Conservation (phyloP, 2,329 filamentous ascomycete species). For the Seiridium cupressi region DNA sequence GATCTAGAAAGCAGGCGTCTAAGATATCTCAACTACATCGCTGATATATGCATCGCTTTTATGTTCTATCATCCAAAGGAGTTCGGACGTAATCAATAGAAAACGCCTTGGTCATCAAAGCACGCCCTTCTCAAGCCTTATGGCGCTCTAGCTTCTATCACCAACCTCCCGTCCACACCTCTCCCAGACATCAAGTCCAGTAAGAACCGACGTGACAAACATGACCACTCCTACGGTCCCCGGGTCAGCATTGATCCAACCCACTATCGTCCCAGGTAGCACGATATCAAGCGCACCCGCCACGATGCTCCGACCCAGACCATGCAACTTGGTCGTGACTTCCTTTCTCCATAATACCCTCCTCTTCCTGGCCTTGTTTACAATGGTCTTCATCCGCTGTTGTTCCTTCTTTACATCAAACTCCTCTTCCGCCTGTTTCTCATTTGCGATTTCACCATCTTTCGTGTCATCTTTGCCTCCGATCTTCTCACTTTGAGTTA, state of each 20-base stretch:
- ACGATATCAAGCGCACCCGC: constrained; percentile 61
- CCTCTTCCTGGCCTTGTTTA: constrained; percentile 30
- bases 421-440: background rate
- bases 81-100: no score
- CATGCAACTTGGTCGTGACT: constrained; percentile 25
- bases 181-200: constrained; percentile 61
- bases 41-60: no score
- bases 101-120: no score
- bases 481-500: constrained; percentile 17
- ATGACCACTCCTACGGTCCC: constrained; percentile 57
- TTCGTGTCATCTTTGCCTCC: constrained; percentile 14
- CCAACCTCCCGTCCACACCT: constrained; percentile 34
- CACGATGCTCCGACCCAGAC: constrained; percentile 46
- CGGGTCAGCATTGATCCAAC: constrained; percentile 54
- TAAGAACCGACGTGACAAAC: constrained; percentile 61
- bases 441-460: constrained; percentile 4
- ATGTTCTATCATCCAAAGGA: no score
- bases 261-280: constrained; percentile 58
- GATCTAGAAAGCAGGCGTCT: no score
- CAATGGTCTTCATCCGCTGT: constrained; percentile 31
- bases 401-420: constrained; percentile 28
- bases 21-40: no score
- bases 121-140: no score
- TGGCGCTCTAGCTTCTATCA: background rate
- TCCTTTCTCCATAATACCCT: constrained; percentile 28